A percentile compares a stretch with the other conserved stretches of the same genome.
Evolutionary conservation across 352 stramenopile genomes (phyloP).

Genomic region (Ophiocytium majus): DNA sequence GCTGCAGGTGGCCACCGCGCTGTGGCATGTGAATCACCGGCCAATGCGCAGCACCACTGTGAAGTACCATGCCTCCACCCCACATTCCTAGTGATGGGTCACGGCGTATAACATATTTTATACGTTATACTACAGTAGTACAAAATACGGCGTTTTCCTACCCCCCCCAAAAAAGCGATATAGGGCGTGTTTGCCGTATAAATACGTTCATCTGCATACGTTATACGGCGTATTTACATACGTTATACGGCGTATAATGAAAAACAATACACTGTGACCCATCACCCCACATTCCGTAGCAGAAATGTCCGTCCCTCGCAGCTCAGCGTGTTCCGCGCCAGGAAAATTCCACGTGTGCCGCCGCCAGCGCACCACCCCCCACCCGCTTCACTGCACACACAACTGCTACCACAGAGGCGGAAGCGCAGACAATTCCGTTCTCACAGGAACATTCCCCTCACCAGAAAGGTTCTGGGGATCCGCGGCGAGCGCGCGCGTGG

Average conservation of each 20-base stretch:
- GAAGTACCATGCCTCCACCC: neutral
- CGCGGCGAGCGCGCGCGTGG: neutral
- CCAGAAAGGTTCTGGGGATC: neutral
- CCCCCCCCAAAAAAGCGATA: neutral
- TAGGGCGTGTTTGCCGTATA: neutral
- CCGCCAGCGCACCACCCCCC: neutral
- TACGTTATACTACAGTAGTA: neutral
- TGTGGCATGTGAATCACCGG: neutral
- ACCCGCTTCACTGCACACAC: neutral
- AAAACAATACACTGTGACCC: neutral
- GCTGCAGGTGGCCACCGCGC: neutral
- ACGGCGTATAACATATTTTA: neutral
- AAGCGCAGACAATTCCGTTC: neutral
- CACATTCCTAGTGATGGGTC: neutral
- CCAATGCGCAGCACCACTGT: neutral
- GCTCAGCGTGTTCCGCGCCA: neutral
- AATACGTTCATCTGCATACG: neutral
- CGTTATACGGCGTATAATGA: neutral
- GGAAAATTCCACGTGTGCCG: neutral
- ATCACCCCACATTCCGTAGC: neutral
- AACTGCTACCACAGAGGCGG: neutral
- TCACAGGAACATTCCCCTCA: neutral
- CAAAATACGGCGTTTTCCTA: conserved; percentile 2
- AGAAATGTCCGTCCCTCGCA: neutral
- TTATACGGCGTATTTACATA: neutral